A percentile compares a stretch with the other conserved stretches of the same genome.
These are phyloP conservation scores for Aspergillus texensis DNA, from an alignment of 2,329 filamentous ascomycete species.

Conservation along the genomic window DNA sequence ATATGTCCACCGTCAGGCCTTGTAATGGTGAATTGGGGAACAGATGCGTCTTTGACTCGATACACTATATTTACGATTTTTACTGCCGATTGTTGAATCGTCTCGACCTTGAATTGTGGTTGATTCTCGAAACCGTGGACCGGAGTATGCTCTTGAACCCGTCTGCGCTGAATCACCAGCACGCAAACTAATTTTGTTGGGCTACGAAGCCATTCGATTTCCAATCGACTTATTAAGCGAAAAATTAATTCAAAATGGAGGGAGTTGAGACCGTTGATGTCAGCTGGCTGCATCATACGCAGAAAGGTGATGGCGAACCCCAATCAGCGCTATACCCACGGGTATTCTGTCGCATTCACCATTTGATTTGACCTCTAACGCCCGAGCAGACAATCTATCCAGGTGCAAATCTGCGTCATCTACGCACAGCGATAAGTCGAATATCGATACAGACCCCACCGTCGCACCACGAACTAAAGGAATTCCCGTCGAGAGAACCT, in stretches of 20 bases:
- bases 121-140: neutral
- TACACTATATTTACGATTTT: neutral
- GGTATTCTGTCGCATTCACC: neutral
- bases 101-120: neutral
- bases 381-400: slow-evolving; percentile 34
- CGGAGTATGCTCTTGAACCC: slow-evolving; percentile 6
- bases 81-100: neutral
- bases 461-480: slow-evolving; percentile 19
- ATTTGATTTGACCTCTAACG: slow-evolving; percentile 6
- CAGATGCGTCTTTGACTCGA: slow-evolving; percentile 4
- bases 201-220: neutral
- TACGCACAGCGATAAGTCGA: slow-evolving; percentile 31
- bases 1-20: slow-evolving; percentile 13
- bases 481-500: slow-evolving; percentile 25
- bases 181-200: neutral
- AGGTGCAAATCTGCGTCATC: slow-evolving; percentile 41
- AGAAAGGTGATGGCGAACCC: slow-evolving; percentile 65
- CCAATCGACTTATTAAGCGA: neutral
- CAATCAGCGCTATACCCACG: neutral
- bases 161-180: neutral
- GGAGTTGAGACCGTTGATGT: slow-evolving; percentile 82
- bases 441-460: slow-evolving; percentile 24
- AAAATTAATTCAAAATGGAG: slow-evolving; percentile 63
- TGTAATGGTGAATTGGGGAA: slow-evolving; percentile 12
- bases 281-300: slow-evolving; percentile 85